These are phyloP conservation scores for Rhynchospora breviuscula DNA, from an alignment of 176 grass and related monocot genomes.

Conservation along the genomic window DNA sequence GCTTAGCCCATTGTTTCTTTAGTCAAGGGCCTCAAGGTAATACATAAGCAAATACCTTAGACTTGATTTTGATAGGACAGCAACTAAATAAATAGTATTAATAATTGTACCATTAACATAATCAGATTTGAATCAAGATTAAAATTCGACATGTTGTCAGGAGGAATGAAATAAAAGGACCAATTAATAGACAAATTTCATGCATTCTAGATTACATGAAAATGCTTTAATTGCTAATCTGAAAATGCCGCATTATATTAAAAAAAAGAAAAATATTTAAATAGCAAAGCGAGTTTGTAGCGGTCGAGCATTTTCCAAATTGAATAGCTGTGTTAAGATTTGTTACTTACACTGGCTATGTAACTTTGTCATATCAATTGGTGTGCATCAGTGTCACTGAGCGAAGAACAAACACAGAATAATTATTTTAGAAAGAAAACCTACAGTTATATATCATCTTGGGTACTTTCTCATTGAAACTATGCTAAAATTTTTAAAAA, in stretches of 20 bases:
- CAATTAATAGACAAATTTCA: not conserved
- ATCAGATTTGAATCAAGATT: not conserved
- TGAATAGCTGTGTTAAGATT: no score
- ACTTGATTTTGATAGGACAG: not conserved
- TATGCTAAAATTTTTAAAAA: no score
- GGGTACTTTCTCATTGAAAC: no score
- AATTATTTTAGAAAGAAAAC: no score
- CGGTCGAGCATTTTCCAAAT: no score
- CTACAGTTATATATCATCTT: no score
- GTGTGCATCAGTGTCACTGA: no score
- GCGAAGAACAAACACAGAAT: no score
- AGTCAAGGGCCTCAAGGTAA: not conserved
- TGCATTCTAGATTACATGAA: not conserved
- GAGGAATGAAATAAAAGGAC: not conserved
- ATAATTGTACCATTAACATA: not conserved
- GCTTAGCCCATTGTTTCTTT: slow-evolving; percentile 17
- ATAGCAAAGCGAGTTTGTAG: no score
- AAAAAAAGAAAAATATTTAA: no score
- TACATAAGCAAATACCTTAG: not conserved
- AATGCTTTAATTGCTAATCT: not conserved
- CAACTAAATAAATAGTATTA: not conserved
- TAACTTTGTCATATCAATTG: no score
- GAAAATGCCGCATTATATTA: not conserved
- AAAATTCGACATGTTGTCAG: not conserved
- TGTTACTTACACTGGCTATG: no score